Conservation (phyloP, 495 filamentous ascomycete species). For the Neurospora discreta region DNA sequence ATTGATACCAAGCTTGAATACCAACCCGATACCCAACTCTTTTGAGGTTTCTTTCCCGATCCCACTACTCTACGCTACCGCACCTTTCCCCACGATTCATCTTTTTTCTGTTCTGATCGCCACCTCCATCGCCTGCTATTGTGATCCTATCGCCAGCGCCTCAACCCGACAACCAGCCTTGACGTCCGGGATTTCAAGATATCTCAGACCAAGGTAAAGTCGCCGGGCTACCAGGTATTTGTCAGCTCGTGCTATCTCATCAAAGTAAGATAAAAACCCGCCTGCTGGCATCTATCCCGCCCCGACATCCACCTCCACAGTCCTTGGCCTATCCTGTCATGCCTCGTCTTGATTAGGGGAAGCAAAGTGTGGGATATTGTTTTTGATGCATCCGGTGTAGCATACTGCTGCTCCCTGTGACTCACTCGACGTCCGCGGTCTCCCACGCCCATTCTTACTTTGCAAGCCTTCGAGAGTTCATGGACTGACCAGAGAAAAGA, state of each 20-base stretch:
- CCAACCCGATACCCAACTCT: neutral
- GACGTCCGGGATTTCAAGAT: neutral
- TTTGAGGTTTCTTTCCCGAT: neutral
- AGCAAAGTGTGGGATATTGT: neutral
- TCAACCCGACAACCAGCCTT: neutral
- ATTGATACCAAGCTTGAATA: neutral
- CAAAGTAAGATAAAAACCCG: slow-evolving; percentile 6
- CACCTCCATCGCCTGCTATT: neutral
- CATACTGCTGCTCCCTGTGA: slow-evolving; percentile 14
- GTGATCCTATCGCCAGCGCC: neutral
- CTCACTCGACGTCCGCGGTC: slow-evolving; percentile 13
- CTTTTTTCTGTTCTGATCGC: neutral
- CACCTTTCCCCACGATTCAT: neutral
- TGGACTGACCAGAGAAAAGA: slow-evolving; percentile 13
- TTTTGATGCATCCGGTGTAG: slow-evolving; percentile 11
- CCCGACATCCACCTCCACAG: neutral
- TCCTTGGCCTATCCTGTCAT: slow-evolving; percentile 14
- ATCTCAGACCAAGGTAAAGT: neutral
- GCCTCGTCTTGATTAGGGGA: neutral
- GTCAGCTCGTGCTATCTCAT: neutral
- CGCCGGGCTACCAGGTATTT: slow-evolving; percentile 4
- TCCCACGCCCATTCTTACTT: slow-evolving; percentile 9
- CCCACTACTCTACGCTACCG: neutral
- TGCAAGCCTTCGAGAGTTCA: slow-evolving; percentile 18
- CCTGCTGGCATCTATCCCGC: neutral